Percentiles rank a stretch among this genome's conserved stretches.
Evolutionary conservation across 768 basidiomycete species (phyloP).

Genomic region (Strobilomyces confusus): DNA sequence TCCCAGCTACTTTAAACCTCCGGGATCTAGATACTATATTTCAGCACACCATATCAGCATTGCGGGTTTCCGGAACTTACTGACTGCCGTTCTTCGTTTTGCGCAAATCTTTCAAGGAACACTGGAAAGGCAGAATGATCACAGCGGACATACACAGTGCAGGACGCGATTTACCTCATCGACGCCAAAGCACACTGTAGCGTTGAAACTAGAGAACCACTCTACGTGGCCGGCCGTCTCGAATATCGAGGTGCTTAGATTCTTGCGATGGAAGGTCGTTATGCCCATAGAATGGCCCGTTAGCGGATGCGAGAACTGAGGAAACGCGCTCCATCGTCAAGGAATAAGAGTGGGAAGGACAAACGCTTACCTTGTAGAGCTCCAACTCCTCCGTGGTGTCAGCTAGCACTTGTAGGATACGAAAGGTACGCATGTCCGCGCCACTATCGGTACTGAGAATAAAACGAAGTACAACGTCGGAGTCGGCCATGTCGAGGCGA

Average conservation of each 20-base stretch:
- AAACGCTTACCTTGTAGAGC: conserved; percentile 39
- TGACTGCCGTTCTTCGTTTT: conserved; percentile 49
- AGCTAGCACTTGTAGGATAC: conserved; percentile 34
- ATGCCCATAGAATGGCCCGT: conserved; percentile 39
- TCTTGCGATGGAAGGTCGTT: conserved; percentile 49
- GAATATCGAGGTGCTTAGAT: conserved; percentile 39
- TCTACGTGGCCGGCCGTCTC: conserved; percentile 53
- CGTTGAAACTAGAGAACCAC: conserved; percentile 45
- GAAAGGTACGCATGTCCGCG: conserved; percentile 43
- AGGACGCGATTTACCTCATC: conserved; percentile 34
- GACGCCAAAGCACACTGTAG: conserved; percentile 46
- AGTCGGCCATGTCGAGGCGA: conserved; percentile 28
- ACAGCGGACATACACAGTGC: neutral
- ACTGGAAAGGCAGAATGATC: conserved; percentile 21
- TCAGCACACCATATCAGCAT: conserved; percentile 1
- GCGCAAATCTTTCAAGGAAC: conserved; percentile 45
- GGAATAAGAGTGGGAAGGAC: neutral
- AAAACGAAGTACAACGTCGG: conserved; percentile 39
- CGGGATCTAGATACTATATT: conserved; percentile 39
- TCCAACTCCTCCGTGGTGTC: conserved; percentile 30
- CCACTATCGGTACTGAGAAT: conserved; percentile 27
- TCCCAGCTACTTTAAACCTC: conserved; percentile 45
- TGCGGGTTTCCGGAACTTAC: conserved; percentile 28
- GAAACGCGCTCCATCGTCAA: neutral
- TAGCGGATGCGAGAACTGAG: conserved; percentile 43